Conservation (phyloP, 192 early-diverging fungal species). For the Entophlyctis luteolus region DNA sequence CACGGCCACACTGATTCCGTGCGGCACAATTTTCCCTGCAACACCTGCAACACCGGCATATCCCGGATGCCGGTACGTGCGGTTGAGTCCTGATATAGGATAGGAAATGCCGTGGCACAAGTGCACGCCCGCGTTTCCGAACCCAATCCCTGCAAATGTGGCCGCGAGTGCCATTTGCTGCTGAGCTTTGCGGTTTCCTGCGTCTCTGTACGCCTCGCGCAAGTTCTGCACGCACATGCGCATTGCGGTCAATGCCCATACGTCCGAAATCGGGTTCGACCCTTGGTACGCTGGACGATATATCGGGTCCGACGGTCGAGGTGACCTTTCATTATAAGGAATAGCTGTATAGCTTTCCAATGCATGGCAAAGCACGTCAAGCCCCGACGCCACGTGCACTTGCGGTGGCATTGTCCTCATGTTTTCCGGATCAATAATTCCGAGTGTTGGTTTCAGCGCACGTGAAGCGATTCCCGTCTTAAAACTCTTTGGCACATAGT, state of each 20-base stretch:
- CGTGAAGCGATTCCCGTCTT: conserved; percentile 90
- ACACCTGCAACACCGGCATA: conserved; percentile 51
- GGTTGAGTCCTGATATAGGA: conserved; percentile 82
- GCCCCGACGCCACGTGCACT: conserved; percentile 78
- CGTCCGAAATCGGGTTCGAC: conserved; percentile 86
- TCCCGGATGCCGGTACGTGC: conserved; percentile 73
- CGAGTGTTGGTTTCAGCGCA: conserved; percentile 76
- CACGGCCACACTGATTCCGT: conserved; percentile 77
- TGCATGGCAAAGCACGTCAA: conserved; percentile 86
- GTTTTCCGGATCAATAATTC: conserved; percentile 85
- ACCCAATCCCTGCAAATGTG: conserved; percentile 85
- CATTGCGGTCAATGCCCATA: conserved; percentile 79
- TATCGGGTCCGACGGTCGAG: conserved; percentile 75
- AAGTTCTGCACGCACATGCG: conserved; percentile 77
- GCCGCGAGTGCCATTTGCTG: conserved; percentile 84
- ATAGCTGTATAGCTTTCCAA: conserved; percentile 89
- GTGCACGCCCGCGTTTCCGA: conserved; percentile 87
- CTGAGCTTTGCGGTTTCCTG: conserved; percentile 63
- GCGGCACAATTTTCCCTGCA: conserved; percentile 16
- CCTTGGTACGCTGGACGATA: conserved; percentile 87
- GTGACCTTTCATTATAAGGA: conserved; percentile 73
- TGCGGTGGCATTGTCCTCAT: conserved; percentile 80
- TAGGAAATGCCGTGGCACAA: conserved; percentile 80
- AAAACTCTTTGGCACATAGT: conserved; percentile 73
- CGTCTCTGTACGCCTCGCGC: conserved; percentile 65